Evolutionary conservation across 2,329 filamentous ascomycete genomes (phyloP).

Genomic region (Aspergillus pseudonomiae): DNA sequence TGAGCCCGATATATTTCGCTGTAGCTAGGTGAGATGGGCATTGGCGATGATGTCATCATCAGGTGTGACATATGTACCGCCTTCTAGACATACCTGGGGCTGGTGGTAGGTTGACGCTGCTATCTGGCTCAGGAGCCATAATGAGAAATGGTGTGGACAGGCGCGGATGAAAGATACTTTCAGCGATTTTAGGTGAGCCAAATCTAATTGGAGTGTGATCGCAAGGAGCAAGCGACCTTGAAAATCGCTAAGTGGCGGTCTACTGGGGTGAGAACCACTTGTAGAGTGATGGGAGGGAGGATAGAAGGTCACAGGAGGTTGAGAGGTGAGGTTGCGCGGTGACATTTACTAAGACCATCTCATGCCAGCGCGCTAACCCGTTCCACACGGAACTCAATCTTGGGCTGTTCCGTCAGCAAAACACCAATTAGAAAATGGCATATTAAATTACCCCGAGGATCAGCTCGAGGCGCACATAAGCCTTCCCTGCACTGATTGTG

Average conservation of each 20-base stretch:
- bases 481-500: slow-evolving; percentile 10
- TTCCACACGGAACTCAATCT: slow-evolving; percentile 29
- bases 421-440: slow-evolving; percentile 8
- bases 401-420: slow-evolving; percentile 11
- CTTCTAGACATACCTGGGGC: slow-evolving; percentile 29
- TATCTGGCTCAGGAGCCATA: slow-evolving; percentile 31
- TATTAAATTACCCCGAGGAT: slow-evolving; percentile 8
- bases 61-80: neutral
- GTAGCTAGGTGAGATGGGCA: neutral
- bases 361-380: slow-evolving; percentile 27
- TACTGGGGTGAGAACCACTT: slow-evolving; percentile 11
- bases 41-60: neutral
- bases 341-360: slow-evolving; percentile 36
- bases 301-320: slow-evolving; percentile 19
- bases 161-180: neutral
- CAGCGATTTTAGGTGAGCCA: slow-evolving; percentile 8
- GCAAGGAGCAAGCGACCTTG: slow-evolving; percentile 21
- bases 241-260: slow-evolving; percentile 10
- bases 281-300: slow-evolving; percentile 17
- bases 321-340: slow-evolving; percentile 37
- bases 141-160: slow-evolving; percentile 6
- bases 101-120: slow-evolving; percentile 15
- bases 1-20: neutral
- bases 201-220: slow-evolving; percentile 13
- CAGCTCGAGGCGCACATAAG: slow-evolving; percentile 19